Evolutionary conservation across 805 yeast genomes (phyloP).

Genomic region (Saccharomyces paradoxus): DNA sequence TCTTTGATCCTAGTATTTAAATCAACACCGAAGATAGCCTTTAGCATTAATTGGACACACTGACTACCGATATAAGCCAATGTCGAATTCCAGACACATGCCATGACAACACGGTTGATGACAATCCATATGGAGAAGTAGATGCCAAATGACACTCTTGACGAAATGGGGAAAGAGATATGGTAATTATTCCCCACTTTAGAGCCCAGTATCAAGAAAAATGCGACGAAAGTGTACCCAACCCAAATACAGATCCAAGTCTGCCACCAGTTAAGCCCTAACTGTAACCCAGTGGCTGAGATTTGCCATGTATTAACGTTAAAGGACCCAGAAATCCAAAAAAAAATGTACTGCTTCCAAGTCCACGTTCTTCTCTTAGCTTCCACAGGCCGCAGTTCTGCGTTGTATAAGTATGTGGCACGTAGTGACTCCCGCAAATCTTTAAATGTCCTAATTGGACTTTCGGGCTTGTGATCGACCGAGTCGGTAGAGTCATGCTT

Average conservation of each 20-base stretch:
- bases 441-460: not conserved
- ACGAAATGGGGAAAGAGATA: constrained; percentile 76
- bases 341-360: constrained; percentile 72
- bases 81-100: constrained; percentile 82
- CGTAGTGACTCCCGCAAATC: not conserved
- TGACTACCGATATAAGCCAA: constrained; percentile 83
- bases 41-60: constrained; percentile 71
- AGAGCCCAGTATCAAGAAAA: constrained; percentile 60
- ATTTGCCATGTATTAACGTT: constrained; percentile 90
- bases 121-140: constrained; percentile 87
- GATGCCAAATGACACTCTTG: constrained; percentile 78
- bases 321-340: constrained; percentile 87
- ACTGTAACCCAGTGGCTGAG: constrained; percentile 75
- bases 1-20: constrained; percentile 56
- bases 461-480: not conserved
- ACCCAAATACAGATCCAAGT: constrained; percentile 85
- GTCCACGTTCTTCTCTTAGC: constrained; percentile 67
- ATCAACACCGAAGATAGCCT: constrained; percentile 66
- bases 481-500: not conserved
- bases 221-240: constrained; percentile 67
- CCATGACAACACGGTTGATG: constrained; percentile 81
- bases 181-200: constrained; percentile 79
- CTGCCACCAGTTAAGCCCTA: constrained; percentile 87
- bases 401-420: constrained; percentile 54
- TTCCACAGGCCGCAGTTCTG: constrained; percentile 77